These are phyloP conservation scores for Plasmodium cynomolgi DNA, from an alignment of 169 alveolate species.

Conservation along the genomic window DNA sequence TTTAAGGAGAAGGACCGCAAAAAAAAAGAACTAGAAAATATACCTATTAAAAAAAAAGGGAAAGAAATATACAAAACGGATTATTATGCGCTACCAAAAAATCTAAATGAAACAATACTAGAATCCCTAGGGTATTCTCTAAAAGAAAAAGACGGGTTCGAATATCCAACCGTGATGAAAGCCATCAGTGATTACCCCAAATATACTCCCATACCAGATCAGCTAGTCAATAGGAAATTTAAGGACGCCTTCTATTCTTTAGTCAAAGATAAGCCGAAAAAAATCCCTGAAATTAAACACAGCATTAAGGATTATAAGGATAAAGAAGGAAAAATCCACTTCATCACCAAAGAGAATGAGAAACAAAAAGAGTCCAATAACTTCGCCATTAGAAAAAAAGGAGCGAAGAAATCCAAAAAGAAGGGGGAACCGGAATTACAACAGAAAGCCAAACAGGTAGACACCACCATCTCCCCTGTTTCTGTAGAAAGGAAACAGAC, in stretches of 20 bases:
- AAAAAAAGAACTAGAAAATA: not conserved
- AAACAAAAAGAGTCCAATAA: not conserved
- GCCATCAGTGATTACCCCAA: not conserved
- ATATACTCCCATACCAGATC: not conserved
- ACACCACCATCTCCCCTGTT: not conserved
- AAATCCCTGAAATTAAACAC: not conserved
- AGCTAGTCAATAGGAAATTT: not conserved
- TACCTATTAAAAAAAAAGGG: not conserved
- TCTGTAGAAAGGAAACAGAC: not conserved
- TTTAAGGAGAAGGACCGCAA: not conserved
- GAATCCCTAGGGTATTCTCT: not conserved
- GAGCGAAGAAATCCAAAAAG: not conserved
- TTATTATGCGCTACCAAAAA: not conserved
- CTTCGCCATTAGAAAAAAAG: not conserved
- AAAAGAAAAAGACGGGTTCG: not conserved
- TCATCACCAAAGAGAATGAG: not conserved
- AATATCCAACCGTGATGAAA: not conserved
- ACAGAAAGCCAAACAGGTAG: not conserved
- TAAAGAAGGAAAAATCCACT: not conserved
- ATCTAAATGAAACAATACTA: not conserved
- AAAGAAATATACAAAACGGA: not conserved
- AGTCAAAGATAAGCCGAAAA: not conserved
- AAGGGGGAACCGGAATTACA: not conserved
- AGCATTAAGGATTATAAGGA: not conserved
- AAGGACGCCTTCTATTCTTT: not conserved